A percentile compares a stretch with the other conserved stretches of the same genome.
Evolutionary conservation across 1,284 basidiomycete species (phyloP).

Genomic region (Golubevia sp.): DNA sequence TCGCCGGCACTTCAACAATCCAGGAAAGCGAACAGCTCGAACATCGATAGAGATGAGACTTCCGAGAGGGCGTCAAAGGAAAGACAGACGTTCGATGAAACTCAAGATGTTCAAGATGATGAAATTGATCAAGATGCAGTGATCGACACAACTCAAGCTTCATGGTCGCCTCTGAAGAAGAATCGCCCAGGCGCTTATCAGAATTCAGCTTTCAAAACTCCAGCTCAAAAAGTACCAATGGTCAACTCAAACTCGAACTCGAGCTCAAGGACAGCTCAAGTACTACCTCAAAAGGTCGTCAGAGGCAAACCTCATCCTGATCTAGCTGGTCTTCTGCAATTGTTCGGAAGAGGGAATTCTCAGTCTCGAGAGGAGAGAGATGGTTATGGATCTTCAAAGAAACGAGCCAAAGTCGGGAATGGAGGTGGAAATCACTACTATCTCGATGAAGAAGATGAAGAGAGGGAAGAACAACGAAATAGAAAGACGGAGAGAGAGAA

Average conservation of each 20-base stretch:
- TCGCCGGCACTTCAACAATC: too few relatives aligned
- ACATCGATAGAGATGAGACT: too few relatives aligned
- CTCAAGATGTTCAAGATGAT: neutral
- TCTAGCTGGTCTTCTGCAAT: neutral
- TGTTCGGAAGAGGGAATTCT: constrained; percentile 18
- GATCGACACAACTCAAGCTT: constrained; percentile 4
- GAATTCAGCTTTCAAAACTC: neutral
- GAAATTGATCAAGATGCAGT: neutral
- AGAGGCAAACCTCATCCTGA: neutral
- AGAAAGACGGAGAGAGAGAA: constrained; percentile 61
- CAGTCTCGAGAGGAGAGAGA: neutral
- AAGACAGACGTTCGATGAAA: neutral
- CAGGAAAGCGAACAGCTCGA: too few relatives aligned
- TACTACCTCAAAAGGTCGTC: neutral
- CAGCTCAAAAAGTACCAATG: neutral
- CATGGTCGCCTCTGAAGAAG: constrained; percentile 3
- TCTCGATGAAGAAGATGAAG: constrained; percentile 10
- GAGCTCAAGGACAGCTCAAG: neutral
- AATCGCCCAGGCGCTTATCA: neutral
- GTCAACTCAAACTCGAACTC: too few relatives aligned
- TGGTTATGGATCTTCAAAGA: neutral
- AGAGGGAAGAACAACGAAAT: constrained; percentile 1
- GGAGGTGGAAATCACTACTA: too few relatives aligned
- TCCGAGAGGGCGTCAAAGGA: neutral
- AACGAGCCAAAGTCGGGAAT: neutral